Evolutionary conservation across 768 basidiomycete genomes (phyloP), one percentile per base, ranked within the genome.

Genomic region (Boletus tomentosulus): DNA sequence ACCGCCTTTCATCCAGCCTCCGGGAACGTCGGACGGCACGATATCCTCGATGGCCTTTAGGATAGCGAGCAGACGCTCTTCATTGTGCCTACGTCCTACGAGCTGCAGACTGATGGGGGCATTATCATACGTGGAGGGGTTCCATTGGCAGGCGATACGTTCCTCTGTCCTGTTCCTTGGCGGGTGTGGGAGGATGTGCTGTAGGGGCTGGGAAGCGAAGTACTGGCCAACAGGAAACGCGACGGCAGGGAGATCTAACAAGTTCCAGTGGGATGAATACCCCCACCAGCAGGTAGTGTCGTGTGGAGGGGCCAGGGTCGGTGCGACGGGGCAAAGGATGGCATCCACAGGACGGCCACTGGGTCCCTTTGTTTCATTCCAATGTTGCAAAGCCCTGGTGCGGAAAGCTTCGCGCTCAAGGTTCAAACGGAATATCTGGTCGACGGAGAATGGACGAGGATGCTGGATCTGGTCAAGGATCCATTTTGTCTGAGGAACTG

Each of bases 221-320:
- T 68, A 63, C 55, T 70, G 68, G 16, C 74, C 76, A 35, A 73
- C 74, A 27, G 80, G 80, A 65, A 81, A 78, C 4, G 73, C 76
- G 19, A 72, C 74, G 19, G 72, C 73, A 10, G 79, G 73, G 50
- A 76, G 77, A 62, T 82, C 80, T 56, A 75, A 58, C 50, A 82
- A 58, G 60, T 82, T 82, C 78, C 79, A 80, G 57, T 81, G 75
- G 2, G 76, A 75, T 6, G 74, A 76, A 60, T 80, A 80, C 7
- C 72, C 70, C 76, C 78, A 77, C 73, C 76, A 79, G n/a, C 72
- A 66, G 12, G 74, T 76, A 4, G 71, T 73, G 55, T 76, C 74
- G 50, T 79, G 79, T 8, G 75, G 78, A 6, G 77, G 73, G 28
- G 80, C 78, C 4, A 79, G 62, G 24, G 75, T 77, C 2, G 79